Evolutionary conservation across 805 yeast species (phyloP).

Genomic region (Candida silvatica): DNA sequence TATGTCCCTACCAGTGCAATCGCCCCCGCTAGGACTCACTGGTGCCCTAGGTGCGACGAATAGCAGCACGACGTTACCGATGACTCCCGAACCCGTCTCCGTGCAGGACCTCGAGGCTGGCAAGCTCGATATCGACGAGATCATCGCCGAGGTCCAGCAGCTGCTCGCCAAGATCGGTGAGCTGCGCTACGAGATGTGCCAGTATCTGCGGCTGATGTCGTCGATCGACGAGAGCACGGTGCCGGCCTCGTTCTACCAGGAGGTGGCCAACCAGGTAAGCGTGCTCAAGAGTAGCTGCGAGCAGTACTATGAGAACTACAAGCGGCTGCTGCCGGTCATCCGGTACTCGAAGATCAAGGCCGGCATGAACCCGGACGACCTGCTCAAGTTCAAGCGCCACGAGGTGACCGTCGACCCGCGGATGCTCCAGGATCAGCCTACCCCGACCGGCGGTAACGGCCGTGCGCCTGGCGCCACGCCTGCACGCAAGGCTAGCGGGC

Average conservation of each 20-base stretch:
- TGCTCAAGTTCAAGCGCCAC: constrained; percentile 21
- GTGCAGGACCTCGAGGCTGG: constrained; percentile 34
- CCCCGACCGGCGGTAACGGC: neutral
- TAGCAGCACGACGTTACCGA: no score
- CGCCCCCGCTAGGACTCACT: neutral
- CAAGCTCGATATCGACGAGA: constrained; percentile 24
- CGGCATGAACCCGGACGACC: constrained; percentile 41
- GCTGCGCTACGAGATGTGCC: constrained; percentile 32
- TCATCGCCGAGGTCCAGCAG: constrained; percentile 28
- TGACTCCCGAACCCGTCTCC: constrained; percentile 16
- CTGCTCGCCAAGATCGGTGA: constrained; percentile 22
- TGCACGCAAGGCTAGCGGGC: neutral
- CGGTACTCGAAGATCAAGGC: constrained; percentile 40
- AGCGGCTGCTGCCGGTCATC: constrained; percentile 39
- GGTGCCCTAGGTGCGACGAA: no score
- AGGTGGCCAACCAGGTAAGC: constrained; percentile 27
- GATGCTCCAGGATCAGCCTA: neutral
- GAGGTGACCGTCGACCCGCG: constrained; percentile 16
- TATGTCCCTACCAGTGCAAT: constrained; percentile 1
- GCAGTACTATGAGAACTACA: constrained; percentile 35
- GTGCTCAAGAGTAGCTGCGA: constrained; percentile 30
- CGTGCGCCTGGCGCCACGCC: neutral
- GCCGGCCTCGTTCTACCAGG: constrained; percentile 32
- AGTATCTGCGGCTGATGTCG: constrained; percentile 26
- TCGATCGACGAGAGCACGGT: constrained; percentile 35